Evolutionary conservation across 768 basidiomycete genomes (phyloP), one percentile per base, ranked within the genome.

Genomic region (Ramaria sp.): DNA sequence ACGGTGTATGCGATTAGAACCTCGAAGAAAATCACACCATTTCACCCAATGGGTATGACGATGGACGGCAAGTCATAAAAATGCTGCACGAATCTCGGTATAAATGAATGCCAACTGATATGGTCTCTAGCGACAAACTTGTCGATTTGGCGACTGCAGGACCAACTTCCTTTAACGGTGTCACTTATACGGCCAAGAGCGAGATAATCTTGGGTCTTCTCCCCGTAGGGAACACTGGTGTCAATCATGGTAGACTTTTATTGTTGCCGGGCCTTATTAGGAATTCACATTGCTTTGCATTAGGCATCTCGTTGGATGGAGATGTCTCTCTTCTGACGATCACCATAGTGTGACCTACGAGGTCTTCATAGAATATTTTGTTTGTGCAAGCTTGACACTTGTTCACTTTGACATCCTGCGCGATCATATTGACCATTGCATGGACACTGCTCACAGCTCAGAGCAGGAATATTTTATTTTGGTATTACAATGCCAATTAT

Each of bases 231-330:
- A 67, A 71, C 24, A 49, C 64, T 0, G 80, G 82, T 2, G 61
- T 81, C n/a, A 79, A 81, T 57, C 78, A 79, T 34, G 77, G 79
- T 81, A n/a, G 54, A n/a, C 67, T 45, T 48, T 59, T 19, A 34
- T 50, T 30, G 11, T 15, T 5, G 22, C 27, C 20, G 15, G 33
- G 41, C 42, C 34, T 12, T 15, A 15, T 59, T 20, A 15, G 22
- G 20, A 37, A 17, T 46, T 27, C 19, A 19, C 22, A 58, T 42
- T 46, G 22, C 27, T 27, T 27, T 27, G 22, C 33, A 13, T 52
- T 59, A 82, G 82, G 71, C 30, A 86, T 84, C 53, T 75, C 83
- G 3, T 75, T 75, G 37, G 82, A 84, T 63, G 82, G 83, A 45
- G 71, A 77, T 34, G 76, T 79, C 15, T 74, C 74, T 1, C 62